phyloP scores from a whole-genome alignment of 345 rosid species.

The Melaleuca alternifolia region DNA sequence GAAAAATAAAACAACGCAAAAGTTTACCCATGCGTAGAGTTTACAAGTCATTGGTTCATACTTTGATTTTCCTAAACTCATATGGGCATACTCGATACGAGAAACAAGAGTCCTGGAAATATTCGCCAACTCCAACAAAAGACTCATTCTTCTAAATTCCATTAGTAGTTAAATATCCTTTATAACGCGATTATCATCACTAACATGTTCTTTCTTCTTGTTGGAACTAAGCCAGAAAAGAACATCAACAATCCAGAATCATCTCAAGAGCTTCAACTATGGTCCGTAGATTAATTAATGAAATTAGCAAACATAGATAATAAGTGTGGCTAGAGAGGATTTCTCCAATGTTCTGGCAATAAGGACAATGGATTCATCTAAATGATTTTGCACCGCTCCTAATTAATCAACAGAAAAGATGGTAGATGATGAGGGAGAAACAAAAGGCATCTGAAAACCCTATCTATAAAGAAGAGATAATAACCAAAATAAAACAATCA shows the following conservation, averaged over 20 bases:
- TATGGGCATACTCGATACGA: no score
- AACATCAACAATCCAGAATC: not conserved
- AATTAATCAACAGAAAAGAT: not conserved
- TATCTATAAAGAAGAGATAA: not conserved
- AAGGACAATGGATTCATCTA: not conserved
- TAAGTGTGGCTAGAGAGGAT: not conserved
- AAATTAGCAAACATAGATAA: not conserved
- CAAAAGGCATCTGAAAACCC: slow-evolving; percentile 15
- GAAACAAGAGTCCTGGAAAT: no score
- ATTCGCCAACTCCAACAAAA: no score
- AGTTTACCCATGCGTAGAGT: no score
- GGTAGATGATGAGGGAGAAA: slow-evolving; percentile 4
- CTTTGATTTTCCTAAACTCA: no score
- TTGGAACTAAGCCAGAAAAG: not conserved
- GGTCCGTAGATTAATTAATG: not conserved
- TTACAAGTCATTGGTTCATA: no score
- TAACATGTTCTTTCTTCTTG: not conserved
- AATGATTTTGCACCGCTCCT: not conserved
- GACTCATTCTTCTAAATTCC: not conserved
- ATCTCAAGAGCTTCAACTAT: not conserved
- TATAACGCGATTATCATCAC: not conserved
- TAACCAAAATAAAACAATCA: not conserved
- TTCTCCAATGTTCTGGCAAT: not conserved
- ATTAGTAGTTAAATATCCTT: not conserved
- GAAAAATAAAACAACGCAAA: no score